Percentiles rank a stretch among this genome's conserved stretches.
These are phyloP conservation scores for Huntiella omanensis DNA, from an alignment of 2,329 filamentous ascomycete species.

Conservation along the genomic window DNA sequence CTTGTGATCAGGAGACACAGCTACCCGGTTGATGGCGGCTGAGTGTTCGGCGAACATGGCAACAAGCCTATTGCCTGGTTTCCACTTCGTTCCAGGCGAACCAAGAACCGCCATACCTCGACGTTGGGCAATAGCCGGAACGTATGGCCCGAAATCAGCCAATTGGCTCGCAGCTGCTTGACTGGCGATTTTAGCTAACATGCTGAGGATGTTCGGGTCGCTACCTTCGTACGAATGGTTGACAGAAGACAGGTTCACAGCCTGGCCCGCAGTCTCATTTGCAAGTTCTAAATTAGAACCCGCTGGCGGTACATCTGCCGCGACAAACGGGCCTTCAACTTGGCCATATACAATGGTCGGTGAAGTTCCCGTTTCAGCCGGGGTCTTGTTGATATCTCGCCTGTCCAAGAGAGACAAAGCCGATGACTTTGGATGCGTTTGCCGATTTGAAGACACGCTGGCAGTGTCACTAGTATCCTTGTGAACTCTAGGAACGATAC, in stretches of 20 bases:
- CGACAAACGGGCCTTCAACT: slow-evolving; percentile 35
- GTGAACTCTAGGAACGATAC: too few relatives aligned
- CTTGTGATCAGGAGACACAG: slow-evolving; percentile 70
- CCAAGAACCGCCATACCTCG: slow-evolving; percentile 18
- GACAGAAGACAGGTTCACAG: slow-evolving; percentile 31
- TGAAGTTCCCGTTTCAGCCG: slow-evolving; percentile 39
- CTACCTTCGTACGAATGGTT: slow-evolving; percentile 56
- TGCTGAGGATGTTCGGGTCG: slow-evolving; percentile 46
- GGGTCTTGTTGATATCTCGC: slow-evolving; percentile 38
- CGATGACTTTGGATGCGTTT: slow-evolving; percentile 29
- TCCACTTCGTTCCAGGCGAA: slow-evolving; percentile 40
- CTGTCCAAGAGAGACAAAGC: slow-evolving; percentile 40
- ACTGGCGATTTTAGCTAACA: slow-evolving; percentile 71
- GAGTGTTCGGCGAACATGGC: slow-evolving; percentile 80
- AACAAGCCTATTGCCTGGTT: slow-evolving; percentile 64
- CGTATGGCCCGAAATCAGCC: slow-evolving; percentile 48
- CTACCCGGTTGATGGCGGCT: slow-evolving; percentile 61
- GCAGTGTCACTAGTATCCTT: slow-evolving; percentile 3
- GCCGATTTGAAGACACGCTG: slow-evolving; percentile 14
- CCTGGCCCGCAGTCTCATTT: neutral
- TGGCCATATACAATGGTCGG: slow-evolving; percentile 41
- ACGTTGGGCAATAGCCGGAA: slow-evolving; percentile 28
- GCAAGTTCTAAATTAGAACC: neutral
- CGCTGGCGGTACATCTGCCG: slow-evolving; percentile 1
- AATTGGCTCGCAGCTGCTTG: slow-evolving; percentile 50